Percentiles rank a stretch among this genome's conserved stretches.
Evolutionary conservation across 805 yeast species (phyloP).

Genomic region (Yamadazyma akitaensis): DNA sequence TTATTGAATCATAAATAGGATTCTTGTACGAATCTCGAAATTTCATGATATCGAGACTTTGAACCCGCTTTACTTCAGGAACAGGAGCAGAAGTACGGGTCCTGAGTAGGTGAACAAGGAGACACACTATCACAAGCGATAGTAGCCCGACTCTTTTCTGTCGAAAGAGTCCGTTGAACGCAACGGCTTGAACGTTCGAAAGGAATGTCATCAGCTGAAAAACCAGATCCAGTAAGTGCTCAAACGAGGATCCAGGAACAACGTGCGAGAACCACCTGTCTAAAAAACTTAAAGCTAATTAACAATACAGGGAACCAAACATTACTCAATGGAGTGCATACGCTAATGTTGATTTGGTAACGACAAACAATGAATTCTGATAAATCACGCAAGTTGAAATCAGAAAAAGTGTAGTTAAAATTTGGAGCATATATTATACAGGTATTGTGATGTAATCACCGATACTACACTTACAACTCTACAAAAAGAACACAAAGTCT

Average conservation of each 20-base stretch:
- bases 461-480: too few species aligned
- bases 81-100: background rate
- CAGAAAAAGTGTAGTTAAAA: too few species aligned
- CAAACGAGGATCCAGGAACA: background rate
- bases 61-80: background rate
- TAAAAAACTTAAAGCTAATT: background rate
- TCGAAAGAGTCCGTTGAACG: background rate
- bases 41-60: constrained; percentile 9
- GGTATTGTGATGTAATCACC: too few species aligned
- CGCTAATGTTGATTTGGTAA: too few species aligned
- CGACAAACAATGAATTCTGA: too few species aligned
- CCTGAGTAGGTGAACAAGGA: background rate
- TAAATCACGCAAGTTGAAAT: too few species aligned
- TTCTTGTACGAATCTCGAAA: constrained; percentile 14
- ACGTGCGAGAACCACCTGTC: background rate
- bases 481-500: too few species aligned
- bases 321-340: too few species aligned
- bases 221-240: background rate
- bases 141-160: background rate
- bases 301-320: too few species aligned
- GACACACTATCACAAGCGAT: background rate
- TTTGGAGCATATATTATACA: too few species aligned
- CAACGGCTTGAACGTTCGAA: background rate
- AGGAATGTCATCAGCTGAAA: background rate
- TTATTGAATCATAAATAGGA: constrained; percentile 13